Evolutionary conservation across 495 filamentous ascomycete genomes (phyloP).

Genomic region (Penicillium waksmanii): DNA sequence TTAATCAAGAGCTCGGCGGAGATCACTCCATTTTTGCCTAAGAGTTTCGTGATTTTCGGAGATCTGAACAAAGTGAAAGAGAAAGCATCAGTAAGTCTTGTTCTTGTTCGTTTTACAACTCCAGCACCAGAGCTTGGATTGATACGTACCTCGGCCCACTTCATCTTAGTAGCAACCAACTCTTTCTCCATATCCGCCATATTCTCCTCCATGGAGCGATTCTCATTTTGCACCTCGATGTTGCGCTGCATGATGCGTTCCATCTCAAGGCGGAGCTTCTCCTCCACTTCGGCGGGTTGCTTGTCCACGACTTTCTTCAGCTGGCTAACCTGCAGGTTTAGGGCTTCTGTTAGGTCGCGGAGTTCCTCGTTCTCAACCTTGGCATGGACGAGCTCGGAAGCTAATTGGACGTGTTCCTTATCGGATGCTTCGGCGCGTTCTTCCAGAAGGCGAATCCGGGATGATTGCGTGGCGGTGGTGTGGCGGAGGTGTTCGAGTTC

Average conservation of each 20-base stretch:
- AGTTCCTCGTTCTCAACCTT: slow-evolving; percentile 95
- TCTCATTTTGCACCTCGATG: slow-evolving; percentile 92
- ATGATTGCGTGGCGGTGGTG: slow-evolving; percentile 62
- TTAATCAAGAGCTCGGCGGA: slow-evolving; percentile 68
- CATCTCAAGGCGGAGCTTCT: slow-evolving; percentile 80
- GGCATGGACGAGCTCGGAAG: slow-evolving; percentile 83
- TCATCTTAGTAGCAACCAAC: slow-evolving; percentile 93
- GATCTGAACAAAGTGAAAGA: slow-evolving; percentile 19
- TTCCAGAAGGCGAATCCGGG: slow-evolving; percentile 79
- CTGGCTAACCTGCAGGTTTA: slow-evolving; percentile 80
- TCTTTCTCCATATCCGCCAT: slow-evolving; percentile 93
- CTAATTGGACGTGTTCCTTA: slow-evolving; percentile 88
- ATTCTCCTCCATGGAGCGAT: slow-evolving; percentile 83
- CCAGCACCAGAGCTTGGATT: background rate
- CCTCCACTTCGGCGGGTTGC: slow-evolving; percentile 88
- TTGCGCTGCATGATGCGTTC: slow-evolving; percentile 92
- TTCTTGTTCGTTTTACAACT: background rate
- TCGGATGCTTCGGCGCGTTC: slow-evolving; percentile 88
- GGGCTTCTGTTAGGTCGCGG: slow-evolving; percentile 81
- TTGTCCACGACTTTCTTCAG: slow-evolving; percentile 82
- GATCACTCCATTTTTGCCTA: slow-evolving; percentile 77
- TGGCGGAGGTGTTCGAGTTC: slow-evolving; percentile 78
- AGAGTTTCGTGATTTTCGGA: slow-evolving; percentile 76
- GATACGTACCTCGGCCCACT: slow-evolving; percentile 78
- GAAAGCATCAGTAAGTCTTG: background rate